A percentile compares a stretch with the other conserved stretches of the same genome.
Conservation (phyloP, 1,284 basidiomycete genomes). For the Trichosporon coremiiforme region DNA sequence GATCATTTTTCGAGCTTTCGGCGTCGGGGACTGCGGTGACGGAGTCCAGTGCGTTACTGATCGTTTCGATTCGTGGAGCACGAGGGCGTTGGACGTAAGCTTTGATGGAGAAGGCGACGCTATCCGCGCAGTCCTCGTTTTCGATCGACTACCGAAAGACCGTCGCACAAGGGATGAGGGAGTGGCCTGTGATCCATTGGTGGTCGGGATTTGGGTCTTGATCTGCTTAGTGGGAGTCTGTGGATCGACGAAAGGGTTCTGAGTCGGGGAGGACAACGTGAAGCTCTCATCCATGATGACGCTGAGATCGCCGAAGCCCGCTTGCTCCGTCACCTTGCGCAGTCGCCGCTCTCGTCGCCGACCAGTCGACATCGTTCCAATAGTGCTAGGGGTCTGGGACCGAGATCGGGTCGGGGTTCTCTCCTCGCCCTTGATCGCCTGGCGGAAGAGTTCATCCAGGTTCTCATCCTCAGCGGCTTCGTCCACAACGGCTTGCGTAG, state of each 20-base stretch:
- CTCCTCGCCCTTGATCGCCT: slow-evolving; percentile 33
- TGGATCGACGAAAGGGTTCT: slow-evolving; percentile 39
- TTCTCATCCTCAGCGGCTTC: slow-evolving; percentile 46
- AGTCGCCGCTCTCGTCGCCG: slow-evolving; percentile 30
- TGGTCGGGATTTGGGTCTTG: neutral
- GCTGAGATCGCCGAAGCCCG: slow-evolving; percentile 51
- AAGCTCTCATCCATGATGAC: slow-evolving; percentile 42
- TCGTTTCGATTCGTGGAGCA: slow-evolving; percentile 38
- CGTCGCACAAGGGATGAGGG: slow-evolving; percentile 45
- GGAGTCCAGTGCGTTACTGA: slow-evolving; percentile 36
- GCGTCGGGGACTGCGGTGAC: slow-evolving; percentile 19
- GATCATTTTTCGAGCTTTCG: neutral
- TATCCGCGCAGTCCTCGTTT: neutral
- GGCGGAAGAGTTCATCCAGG: slow-evolving; percentile 43
- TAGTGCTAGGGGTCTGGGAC: neutral
- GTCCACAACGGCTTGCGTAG: slow-evolving; percentile 40
- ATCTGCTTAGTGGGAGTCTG: slow-evolving; percentile 40
- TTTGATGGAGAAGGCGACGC: slow-evolving; percentile 14
- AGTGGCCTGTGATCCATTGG: slow-evolving; percentile 26
- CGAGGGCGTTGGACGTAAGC: slow-evolving; percentile 36
- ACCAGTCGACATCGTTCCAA: slow-evolving; percentile 31
- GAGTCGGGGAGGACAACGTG: slow-evolving; percentile 36
- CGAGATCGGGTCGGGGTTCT: neutral
- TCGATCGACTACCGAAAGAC: neutral
- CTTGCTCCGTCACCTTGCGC: slow-evolving; percentile 40